Percentiles rank a stretch among this genome's conserved stretches.
Evolutionary conservation across 306 rosid species (phyloP).

Genomic region (Corylus avellana): DNA sequence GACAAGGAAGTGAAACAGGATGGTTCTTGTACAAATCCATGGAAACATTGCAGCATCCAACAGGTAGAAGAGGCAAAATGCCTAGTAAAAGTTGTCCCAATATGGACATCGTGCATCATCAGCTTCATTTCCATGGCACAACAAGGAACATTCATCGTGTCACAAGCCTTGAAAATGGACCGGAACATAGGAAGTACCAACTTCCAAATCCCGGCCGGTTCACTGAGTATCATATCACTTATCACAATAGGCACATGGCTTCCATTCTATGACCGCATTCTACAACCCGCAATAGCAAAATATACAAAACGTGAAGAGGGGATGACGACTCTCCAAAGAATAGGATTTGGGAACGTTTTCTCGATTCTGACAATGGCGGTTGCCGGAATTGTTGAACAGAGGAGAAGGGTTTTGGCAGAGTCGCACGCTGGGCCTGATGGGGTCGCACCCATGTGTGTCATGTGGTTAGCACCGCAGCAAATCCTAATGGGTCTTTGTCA

Average conservation of each 20-base stretch:
- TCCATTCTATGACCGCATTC: slow-evolving; percentile 50
- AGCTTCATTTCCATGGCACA: slow-evolving; percentile 42
- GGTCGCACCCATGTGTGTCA: slow-evolving; percentile 36
- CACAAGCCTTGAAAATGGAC: slow-evolving; percentile 62
- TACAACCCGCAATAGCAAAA: slow-evolving; percentile 51
- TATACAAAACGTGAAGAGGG: slow-evolving; percentile 56
- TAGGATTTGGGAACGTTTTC: slow-evolving; percentile 63
- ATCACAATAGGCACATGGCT: slow-evolving; percentile 48
- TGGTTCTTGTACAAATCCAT: no score
- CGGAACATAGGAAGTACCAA: slow-evolving; percentile 49
- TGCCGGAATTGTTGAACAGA: slow-evolving; percentile 28
- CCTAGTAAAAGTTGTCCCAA: slow-evolving; percentile 35
- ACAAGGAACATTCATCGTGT: slow-evolving; percentile 52
- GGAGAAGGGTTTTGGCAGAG: slow-evolving; percentile 22
- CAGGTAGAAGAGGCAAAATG: slow-evolving; percentile 59
- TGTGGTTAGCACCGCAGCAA: slow-evolving; percentile 59
- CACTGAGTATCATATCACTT: slow-evolving; percentile 20
- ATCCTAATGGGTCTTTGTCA: slow-evolving; percentile 27
- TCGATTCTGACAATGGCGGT: slow-evolving; percentile 51
- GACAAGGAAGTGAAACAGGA: no score
- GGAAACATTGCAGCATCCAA: slow-evolving; percentile 44
- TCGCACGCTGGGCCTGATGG: slow-evolving; percentile 2
- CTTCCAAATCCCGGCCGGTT: slow-evolving; percentile 68
- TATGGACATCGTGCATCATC: slow-evolving; percentile 52
- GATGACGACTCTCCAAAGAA: slow-evolving; percentile 56